phyloP scores from a whole-genome alignment of 192 early-diverging fungal genomes.

The Dispira parvispora region DNA sequence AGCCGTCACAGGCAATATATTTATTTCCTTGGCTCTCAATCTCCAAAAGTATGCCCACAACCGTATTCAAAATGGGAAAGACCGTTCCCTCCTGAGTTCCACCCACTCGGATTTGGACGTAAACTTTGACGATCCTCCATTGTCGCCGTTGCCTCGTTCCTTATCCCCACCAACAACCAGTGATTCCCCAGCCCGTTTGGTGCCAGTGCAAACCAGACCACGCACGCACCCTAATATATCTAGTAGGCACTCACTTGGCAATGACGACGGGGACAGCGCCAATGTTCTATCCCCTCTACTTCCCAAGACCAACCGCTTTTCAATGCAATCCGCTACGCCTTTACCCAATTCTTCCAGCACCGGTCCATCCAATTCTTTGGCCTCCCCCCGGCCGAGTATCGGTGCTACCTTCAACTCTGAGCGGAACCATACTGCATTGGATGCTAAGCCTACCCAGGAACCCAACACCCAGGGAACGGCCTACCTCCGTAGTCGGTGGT shows the following conservation, averaged over 20 bases:
- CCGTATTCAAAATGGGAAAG: constrained; percentile 15
- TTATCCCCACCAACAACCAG: no score
- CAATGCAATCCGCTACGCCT: neutral
- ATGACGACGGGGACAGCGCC: constrained; percentile 5
- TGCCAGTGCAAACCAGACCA: neutral
- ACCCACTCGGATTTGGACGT: neutral
- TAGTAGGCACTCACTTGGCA: constrained; percentile 16
- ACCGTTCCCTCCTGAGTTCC: neutral
- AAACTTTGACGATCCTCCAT: neutral
- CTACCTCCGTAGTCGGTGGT: constrained; percentile 34
- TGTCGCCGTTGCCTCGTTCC: constrained; percentile 6
- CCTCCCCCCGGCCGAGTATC: neutral
- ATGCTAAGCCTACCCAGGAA: constrained; percentile 2
- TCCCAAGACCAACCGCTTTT: neutral
- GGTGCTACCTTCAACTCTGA: no score
- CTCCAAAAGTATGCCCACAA: constrained; percentile 44
- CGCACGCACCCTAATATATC: neutral
- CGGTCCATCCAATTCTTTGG: constrained; percentile 6
- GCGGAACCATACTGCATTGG: constrained; percentile 9
- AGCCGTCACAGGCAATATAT: constrained; percentile 41
- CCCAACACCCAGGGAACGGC: constrained; percentile 2
- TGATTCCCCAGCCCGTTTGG: neutral
- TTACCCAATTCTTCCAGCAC: constrained; percentile 1
- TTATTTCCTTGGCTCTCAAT: constrained; percentile 54
- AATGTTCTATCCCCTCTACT: neutral